Conservation (phyloP, 1,139 yeast genomes). For the Blastobotrys niveus region DNA sequence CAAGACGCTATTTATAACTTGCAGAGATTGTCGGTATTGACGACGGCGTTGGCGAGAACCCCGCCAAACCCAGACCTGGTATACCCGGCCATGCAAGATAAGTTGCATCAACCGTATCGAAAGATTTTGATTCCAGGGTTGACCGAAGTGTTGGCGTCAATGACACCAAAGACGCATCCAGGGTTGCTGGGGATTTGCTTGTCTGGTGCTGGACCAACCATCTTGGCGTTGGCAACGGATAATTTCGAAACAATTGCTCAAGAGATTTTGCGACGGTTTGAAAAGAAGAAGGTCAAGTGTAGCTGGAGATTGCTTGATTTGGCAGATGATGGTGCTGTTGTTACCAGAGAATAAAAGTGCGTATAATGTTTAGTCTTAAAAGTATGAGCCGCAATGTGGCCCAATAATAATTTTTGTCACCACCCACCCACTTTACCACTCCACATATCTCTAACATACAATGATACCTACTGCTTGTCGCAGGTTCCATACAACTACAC, state of each 20-base stretch:
- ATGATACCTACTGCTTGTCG: too few relatives aligned
- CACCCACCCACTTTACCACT: too few relatives aligned
- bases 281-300: slow-evolving; percentile 61
- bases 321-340: slow-evolving; percentile 77
- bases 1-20: slow-evolving; percentile 84
- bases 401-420: too few relatives aligned
- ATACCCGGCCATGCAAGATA: slow-evolving; percentile 94
- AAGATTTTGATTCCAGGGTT: slow-evolving; percentile 87
- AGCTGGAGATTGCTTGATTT: slow-evolving; percentile 78
- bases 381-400: too few relatives aligned
- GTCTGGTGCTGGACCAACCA: slow-evolving; percentile 98
- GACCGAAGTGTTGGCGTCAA: slow-evolving; percentile 67
- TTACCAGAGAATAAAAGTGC: too few relatives aligned
- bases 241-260: slow-evolving; percentile 79
- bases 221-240: slow-evolving; percentile 84
- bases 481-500: slow-evolving; percentile 10
- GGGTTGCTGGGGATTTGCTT: slow-evolving; percentile 91
- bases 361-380: too few relatives aligned
- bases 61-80: slow-evolving; percentile 80
- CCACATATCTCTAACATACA: too few relatives aligned
- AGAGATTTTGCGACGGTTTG: slow-evolving; percentile 65
- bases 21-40: slow-evolving; percentile 66
- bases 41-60: slow-evolving; percentile 75
- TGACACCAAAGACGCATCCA: slow-evolving; percentile 74
- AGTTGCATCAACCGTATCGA: slow-evolving; percentile 93